Percentiles rank a stretch among this genome's conserved stretches.
Conservation (phyloP, 179 eudicot species). For the Drosera spatulata region DNA sequence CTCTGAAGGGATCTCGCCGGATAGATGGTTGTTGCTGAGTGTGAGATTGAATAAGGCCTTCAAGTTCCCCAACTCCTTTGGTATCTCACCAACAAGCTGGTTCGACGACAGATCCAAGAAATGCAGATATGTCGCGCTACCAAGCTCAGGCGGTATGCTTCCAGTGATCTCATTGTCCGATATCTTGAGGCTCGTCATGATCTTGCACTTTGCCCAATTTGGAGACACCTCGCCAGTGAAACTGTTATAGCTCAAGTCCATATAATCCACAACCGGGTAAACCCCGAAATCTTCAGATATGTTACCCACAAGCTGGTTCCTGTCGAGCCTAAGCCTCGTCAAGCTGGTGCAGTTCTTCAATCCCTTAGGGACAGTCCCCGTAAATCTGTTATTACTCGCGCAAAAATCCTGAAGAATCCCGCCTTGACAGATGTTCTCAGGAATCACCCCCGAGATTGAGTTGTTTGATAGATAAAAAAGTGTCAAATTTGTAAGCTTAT, state of each 20-base stretch:
- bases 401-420: constrained; percentile 25
- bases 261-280: constrained; percentile 26
- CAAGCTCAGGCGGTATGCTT: constrained; percentile 29
- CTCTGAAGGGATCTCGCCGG: constrained; percentile 34
- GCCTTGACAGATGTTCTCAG: constrained; percentile 30
- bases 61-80: constrained; percentile 31
- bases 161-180: constrained; percentile 42
- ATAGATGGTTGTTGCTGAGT: constrained; percentile 28
- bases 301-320: constrained; percentile 38
- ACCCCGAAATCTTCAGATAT: constrained; percentile 40
- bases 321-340: constrained; percentile 27
- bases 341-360: constrained; percentile 37
- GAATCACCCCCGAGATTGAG: constrained; percentile 27
- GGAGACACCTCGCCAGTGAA: constrained; percentile 36
- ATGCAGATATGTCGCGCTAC: constrained; percentile 17
- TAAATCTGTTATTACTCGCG: constrained; percentile 40
- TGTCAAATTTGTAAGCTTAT: constrained; percentile 21
- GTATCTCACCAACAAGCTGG: constrained; percentile 32
- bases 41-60: constrained; percentile 19
- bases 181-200: constrained; percentile 23
- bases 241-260: constrained; percentile 32
- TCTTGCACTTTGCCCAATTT: constrained; percentile 34
- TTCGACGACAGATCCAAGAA: constrained; percentile 49
- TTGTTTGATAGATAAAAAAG: constrained; percentile 25
- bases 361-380: constrained; percentile 32